Base-by-base conservation (phyloP, 1,284 basidiomycete genomes). In the Apiotrichum siamense region DNA sequence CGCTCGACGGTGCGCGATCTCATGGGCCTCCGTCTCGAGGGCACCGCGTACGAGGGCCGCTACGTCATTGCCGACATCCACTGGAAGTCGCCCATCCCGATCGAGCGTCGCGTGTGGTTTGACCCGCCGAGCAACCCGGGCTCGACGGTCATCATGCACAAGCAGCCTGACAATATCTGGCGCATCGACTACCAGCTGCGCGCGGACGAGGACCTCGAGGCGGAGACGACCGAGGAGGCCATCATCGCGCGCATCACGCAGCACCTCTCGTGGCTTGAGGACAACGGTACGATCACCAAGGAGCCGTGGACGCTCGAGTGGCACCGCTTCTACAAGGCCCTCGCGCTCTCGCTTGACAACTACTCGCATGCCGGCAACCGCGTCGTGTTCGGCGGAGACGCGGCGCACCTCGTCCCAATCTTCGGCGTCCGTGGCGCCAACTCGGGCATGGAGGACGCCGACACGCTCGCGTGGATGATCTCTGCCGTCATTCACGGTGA, bases 141-240 rank as follows among this genome's bases (percentile, higher is more conserved):
- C 29, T 51, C 49, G 12, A 57, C 55, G 1, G 47, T 57, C 18
- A 57, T 57, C 32, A 57, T 57, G 55, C 55, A 57, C 55, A 57
- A 57, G 52, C 55, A 57, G 49, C 55, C 55, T 4, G 49, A 54
- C 49, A 44, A 57, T 46, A 57, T 57, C 35, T 57, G 55, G 55
- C 55, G 55, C 6, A 57, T 57, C 42, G 55, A 57, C 55, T 57
- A 57, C 43, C 55, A 57, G 49, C 52, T 57, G 1, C 41, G 32
- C 26, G 38, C 39, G 12, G 46, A 35, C 24, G 55, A 57, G 37
- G 55, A 57, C 36, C 45, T 41, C 17, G 52, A 39, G 38, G 24
- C 25, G 13, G 51, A 57, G 49, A 54, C 55, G 12, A 57, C 55
- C 17, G 32, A 36, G 24, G 49, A 51, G 38, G 55, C 55, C 2